phyloP scores from a whole-genome alignment of 768 basidiomycete species.

The Lentinula edodes region DNA sequence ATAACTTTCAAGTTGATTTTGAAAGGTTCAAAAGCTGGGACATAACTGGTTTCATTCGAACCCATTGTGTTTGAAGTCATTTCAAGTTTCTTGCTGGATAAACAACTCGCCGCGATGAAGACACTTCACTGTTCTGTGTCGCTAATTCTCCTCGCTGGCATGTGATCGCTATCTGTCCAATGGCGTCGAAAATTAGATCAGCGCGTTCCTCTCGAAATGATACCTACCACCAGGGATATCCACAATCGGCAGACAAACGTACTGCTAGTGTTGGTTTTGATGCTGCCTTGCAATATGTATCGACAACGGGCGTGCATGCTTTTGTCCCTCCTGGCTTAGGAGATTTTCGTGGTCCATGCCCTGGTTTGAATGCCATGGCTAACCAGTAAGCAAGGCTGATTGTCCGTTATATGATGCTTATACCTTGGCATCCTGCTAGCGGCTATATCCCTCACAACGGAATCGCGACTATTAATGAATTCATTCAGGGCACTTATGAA shows the following conservation, averaged over 20 bases:
- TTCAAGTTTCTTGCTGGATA: too few species aligned
- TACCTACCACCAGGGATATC: not conserved
- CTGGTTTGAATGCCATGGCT: constrained; percentile 23
- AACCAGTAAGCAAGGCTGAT: constrained; percentile 13
- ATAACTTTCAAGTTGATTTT: too few species aligned
- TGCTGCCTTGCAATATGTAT: not conserved
- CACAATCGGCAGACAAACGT: not conserved
- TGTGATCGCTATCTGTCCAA: too few species aligned
- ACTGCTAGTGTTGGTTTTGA: not conserved
- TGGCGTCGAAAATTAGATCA: too few species aligned
- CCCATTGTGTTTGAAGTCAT: too few species aligned
- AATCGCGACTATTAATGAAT: not conserved
- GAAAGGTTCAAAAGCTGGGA: too few species aligned
- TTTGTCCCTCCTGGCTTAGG: not conserved
- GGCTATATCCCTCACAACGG: not conserved
- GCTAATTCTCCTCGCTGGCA: not conserved
- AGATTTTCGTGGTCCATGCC: constrained; percentile 16
- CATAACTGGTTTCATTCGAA: too few species aligned
- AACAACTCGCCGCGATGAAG: too few species aligned
- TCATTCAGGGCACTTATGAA: not conserved
- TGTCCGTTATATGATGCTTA: not conserved
- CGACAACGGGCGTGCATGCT: not conserved
- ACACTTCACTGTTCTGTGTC: not conserved
- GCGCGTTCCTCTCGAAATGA: not conserved
- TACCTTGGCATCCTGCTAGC: not conserved